These are phyloP conservation scores for Aspergillus pseudonomiae DNA, from an alignment of 2,329 filamentous ascomycete genomes.

Conservation along the genomic window DNA sequence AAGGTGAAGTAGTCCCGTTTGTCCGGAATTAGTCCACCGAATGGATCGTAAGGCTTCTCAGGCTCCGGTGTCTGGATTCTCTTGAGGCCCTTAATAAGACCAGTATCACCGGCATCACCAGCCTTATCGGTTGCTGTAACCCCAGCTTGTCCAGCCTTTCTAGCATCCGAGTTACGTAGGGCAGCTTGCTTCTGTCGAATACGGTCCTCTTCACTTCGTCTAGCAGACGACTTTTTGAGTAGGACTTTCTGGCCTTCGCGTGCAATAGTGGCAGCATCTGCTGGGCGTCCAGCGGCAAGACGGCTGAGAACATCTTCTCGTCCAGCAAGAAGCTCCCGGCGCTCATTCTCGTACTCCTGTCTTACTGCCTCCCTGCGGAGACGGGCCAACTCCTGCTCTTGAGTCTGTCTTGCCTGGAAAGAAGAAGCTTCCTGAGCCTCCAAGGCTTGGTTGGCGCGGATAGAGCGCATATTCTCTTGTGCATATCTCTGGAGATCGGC, in stretches of 20 bases:
- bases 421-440: constrained; percentile 52
- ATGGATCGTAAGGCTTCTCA: constrained; percentile 84
- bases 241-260: constrained; percentile 62
- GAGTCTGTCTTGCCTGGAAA: constrained; percentile 52
- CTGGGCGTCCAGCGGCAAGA: constrained; percentile 63
- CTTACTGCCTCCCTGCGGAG: constrained; percentile 65
- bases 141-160: constrained; percentile 26
- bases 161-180: constrained; percentile 37
- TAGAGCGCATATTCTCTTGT: constrained; percentile 67
- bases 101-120: constrained; percentile 31
- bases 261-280: constrained; percentile 60
- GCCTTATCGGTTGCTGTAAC: constrained; percentile 27
- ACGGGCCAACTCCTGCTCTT: constrained; percentile 68
- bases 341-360: constrained; percentile 72
- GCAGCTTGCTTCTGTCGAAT: constrained; percentile 50
- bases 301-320: constrained; percentile 71
- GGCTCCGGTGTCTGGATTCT: constrained; percentile 62
- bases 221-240: constrained; percentile 71
- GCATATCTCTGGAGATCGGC: constrained; percentile 69
- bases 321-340: constrained; percentile 63
- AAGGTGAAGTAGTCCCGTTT: constrained; percentile 71
- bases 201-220: constrained; percentile 57
- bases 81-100: constrained; percentile 78
- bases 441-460: constrained; percentile 52
- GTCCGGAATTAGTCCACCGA: constrained; percentile 69